phyloP scores from a whole-genome alignment of 2,329 filamentous ascomycete species.

The Pyricularia sp. region DNA sequence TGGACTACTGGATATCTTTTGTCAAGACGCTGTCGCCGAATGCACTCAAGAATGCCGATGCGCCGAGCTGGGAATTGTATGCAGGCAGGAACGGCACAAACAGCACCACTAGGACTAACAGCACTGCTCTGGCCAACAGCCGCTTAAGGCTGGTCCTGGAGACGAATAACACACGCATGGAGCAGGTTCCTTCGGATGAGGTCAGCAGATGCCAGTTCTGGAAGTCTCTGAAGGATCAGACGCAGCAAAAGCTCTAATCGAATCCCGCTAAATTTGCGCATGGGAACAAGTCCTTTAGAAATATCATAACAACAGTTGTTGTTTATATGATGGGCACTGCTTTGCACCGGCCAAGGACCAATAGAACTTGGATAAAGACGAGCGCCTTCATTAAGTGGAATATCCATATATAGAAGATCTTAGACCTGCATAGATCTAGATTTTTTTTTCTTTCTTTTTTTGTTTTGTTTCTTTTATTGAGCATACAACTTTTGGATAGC shows the following conservation, averaged over 20 bases:
- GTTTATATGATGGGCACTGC: neutral
- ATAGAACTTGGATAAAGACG: neutral
- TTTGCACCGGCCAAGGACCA: neutral
- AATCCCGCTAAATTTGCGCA: neutral
- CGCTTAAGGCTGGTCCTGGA: conserved; percentile 26
- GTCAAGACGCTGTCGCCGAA: conserved; percentile 32
- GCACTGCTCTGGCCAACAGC: conserved; percentile 1
- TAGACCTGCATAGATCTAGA: neutral
- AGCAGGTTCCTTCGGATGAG: conserved; percentile 21
- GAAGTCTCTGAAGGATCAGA: conserved; percentile 20
- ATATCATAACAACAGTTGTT: neutral
- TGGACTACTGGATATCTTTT: conserved; percentile 38
- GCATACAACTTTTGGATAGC: neutral
- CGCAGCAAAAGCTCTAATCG: conserved; percentile 16
- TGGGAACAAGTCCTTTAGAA: neutral
- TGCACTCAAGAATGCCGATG: conserved; percentile 14
- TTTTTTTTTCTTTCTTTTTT: neutral
- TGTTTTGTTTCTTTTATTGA: neutral
- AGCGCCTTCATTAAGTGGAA: too few relatives aligned
- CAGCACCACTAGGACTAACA: conserved; percentile 8
- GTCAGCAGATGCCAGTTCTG: conserved; percentile 27
- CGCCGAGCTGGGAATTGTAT: conserved; percentile 30
- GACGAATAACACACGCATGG: conserved; percentile 26
- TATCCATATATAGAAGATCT: neutral
- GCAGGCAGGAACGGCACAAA: conserved; percentile 16